These are phyloP conservation scores for Stagonosporopsis rhizophila DNA, from an alignment of 2,329 filamentous ascomycete genomes.

Conservation along the genomic window DNA sequence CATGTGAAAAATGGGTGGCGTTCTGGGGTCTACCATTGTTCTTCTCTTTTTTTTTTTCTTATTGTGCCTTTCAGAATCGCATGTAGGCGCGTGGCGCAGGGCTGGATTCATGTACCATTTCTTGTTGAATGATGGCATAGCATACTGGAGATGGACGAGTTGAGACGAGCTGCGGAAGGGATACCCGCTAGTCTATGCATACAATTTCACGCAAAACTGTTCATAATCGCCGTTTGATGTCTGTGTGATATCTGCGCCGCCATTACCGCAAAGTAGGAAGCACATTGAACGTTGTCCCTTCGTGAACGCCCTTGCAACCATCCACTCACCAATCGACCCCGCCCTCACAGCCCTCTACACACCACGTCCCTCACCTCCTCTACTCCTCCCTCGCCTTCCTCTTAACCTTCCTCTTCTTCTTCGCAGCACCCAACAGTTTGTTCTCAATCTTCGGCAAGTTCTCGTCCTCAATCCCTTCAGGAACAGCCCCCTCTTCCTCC, in stretches of 20 bases:
- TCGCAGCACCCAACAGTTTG: constrained; percentile 38
- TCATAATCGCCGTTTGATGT: not conserved
- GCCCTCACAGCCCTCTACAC: not conserved
- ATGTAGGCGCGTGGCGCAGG: constrained; percentile 27
- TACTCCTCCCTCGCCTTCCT: constrained; percentile 3
- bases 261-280: not conserved
- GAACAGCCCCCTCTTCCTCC: constrained; percentile 41
- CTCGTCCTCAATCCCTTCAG: constrained; percentile 34
- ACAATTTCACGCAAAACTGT: constrained; percentile 18
- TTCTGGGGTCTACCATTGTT: constrained; percentile 18
- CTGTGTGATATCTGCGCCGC: not conserved
- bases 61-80: constrained; percentile 9
- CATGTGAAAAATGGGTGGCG: constrained; percentile 24
- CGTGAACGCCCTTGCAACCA: not conserved
- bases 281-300: not conserved
- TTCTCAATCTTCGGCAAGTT: constrained; percentile 39
- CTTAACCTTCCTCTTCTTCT: constrained; percentile 34
- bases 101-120: constrained; percentile 27
- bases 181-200: constrained; percentile 22
- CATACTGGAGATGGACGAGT: constrained; percentile 18
- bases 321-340: not conserved
- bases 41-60: constrained; percentile 17
- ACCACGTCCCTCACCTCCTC: no score
- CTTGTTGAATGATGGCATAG: constrained; percentile 28
- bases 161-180: constrained; percentile 7